phyloP scores from a whole-genome alignment of 805 yeast genomes.

The Jamesozyma piceae region DNA sequence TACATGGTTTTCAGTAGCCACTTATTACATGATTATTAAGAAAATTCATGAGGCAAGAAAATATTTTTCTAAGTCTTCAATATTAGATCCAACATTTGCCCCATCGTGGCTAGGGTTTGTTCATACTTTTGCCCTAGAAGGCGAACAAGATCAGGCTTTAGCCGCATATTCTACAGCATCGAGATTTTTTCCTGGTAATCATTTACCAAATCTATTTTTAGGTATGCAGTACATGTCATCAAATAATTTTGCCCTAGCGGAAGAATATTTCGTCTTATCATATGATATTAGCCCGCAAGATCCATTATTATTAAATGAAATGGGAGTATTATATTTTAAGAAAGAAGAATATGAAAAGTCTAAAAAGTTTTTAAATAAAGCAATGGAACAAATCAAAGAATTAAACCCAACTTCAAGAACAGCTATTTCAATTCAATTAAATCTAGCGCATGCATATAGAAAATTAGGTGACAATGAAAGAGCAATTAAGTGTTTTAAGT shows the following conservation, averaged over 20 bases:
- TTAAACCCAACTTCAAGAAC: constrained; percentile 72
- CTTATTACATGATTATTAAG: constrained; percentile 69
- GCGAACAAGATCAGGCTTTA: constrained; percentile 98
- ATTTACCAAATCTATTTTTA: constrained; percentile 76
- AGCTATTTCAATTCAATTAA: constrained; percentile 76
- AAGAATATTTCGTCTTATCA: constrained; percentile 72
- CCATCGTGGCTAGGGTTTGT: constrained; percentile 99
- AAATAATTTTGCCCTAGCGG: constrained; percentile 73
- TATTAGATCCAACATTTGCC: constrained; percentile 80
- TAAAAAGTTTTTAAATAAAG: constrained; percentile 59
- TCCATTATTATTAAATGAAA: constrained; percentile 80
- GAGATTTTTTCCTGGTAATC: constrained; percentile 81
- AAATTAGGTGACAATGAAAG: constrained; percentile 50
- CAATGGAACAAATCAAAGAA: constrained; percentile 56
- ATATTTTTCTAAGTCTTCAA: constrained; percentile 80
- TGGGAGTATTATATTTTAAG: constrained; percentile 87
- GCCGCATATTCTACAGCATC: constrained; percentile 96
- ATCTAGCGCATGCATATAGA: constrained; percentile 82
- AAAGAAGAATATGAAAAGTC: constrained; percentile 58
- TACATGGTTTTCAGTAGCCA: constrained; percentile 89
- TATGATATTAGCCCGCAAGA: constrained; percentile 73
- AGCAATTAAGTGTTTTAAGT: constrained; percentile 66
- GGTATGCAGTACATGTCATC: constrained; percentile 95
- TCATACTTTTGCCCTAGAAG: constrained; percentile 93
- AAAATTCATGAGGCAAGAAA: constrained; percentile 76